Base-by-base conservation (phyloP, 192 early-diverging fungal species). In the Coemansia sp. region DNA sequence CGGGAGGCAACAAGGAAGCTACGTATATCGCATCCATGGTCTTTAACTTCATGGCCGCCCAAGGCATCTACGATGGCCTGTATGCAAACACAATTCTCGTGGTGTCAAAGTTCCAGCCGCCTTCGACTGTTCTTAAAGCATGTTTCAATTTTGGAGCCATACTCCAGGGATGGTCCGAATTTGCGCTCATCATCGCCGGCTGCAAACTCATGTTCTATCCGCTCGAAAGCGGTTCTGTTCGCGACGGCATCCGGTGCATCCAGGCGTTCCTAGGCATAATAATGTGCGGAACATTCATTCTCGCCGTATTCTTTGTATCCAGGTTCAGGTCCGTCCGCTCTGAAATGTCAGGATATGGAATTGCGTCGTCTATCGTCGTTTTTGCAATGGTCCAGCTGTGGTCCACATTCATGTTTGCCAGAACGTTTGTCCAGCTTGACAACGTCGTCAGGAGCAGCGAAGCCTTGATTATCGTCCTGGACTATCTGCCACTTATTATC, bases 391-490 rank as follows among this genome's bases (percentile, higher is more conserved):
- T 73, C 26, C 60, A 52, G 14, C 33, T 75, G 34, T 76, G 74
- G 74, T 68, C 68, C n/a, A 24, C 64, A 4, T 76, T 63, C 62
- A 76, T 76, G 74, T 44, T 76, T 62, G 64, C 59, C 10, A 63
- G 74, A 11, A 36, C 64, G 10, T 76, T 76, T 62, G 63, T 76
- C 15, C 43, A 15, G 12, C 39, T 76, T 26, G 45, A 58, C 18
- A 67, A 64, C 16, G 51, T 52, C 1, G 61, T 59, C 7, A 48
- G 74, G 1, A 56, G 21, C 18, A 76, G 74, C 60, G 67, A 76
- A 20, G 55, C 62, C 3, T 24, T 76, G 60, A 64, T 52, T 48
- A 35, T 45, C 16, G 39, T 70, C 23, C 68, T 70, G 8, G 64
- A 70, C 62, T 36, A 64, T 30, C 53, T 33, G 21, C 49, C 53